Evolutionary conservation across 345 rosid genomes (phyloP), one percentile per base, ranked within the genome.

Genomic region (Passiflora organensis): DNA sequence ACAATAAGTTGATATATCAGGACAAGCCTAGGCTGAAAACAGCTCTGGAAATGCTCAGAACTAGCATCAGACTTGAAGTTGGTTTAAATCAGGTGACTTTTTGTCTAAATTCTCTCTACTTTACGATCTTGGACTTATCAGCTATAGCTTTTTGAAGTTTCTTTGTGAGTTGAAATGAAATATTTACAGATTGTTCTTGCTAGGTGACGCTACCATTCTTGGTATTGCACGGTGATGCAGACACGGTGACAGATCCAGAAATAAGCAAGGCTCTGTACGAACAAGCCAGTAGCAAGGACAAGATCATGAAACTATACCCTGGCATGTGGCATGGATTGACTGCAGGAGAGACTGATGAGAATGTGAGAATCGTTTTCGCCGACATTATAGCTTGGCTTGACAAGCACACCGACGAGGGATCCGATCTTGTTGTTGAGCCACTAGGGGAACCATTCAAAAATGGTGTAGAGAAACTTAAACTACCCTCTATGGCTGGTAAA

Each of bases 251-350:
- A 1, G 99, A 89, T 52, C 99, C 99, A 15, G 99, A 89, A 79
- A 76, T 84, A 62, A 91, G 99, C 81, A 93, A 89, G 73, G 91
- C 86, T 0, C 63, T 93, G 74, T 86, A 81, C 13, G 81, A 63
- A 69, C 76, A 62, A 72, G 87, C 95, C 2, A 64, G 89, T 53
- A 76, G 95, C 69, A 46, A 25, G 25, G 99, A 93, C 78, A 89
- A 89, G 81, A 93, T 89, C 52, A 76, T 93, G 0, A 84, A 78
- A 43, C 66, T 93, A 37, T 93, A 89, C 62, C 84, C 87, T 0
- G 95, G 94, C 39, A 93, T 93, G 99, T 93, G 99, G 99, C 99
- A 93, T 37, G 89, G 60, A 12, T 64, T 93, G 52, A 89, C 96
- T 1, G 66, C 84, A 0, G 99, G 99, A 6, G 99, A 93, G 67